phyloP scores from a whole-genome alignment of 352 stramenopile genomes.

The Elongisporangium undulatum region DNA sequence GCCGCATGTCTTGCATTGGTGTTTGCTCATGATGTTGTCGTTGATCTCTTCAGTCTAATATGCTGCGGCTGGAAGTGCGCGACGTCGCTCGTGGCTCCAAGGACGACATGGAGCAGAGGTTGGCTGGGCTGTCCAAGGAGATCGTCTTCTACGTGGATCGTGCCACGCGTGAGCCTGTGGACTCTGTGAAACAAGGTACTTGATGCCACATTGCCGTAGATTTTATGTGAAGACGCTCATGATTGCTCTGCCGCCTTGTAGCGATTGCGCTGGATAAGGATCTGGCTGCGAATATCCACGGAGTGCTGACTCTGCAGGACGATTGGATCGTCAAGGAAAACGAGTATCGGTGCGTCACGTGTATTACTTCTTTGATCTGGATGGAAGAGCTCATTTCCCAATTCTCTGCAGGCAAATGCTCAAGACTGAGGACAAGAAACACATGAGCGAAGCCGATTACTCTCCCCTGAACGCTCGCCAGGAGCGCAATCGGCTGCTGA shows the following conservation, averaged over 20 bases:
- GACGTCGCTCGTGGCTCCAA: conserved; percentile 53
- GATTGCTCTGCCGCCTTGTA: neutral
- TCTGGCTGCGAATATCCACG: conserved; percentile 44
- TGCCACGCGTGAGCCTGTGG: conserved; percentile 22
- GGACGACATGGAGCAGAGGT: conserved; percentile 47
- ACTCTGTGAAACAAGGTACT: conserved; percentile 58
- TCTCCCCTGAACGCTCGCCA: conserved; percentile 68
- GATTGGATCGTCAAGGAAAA: conserved; percentile 86
- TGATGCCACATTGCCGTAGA: neutral
- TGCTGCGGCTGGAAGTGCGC: conserved; percentile 77
- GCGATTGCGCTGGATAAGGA: conserved; percentile 53
- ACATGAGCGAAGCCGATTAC: conserved; percentile 73
- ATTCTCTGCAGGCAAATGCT: conserved; percentile 67
- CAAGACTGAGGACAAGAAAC: conserved; percentile 88
- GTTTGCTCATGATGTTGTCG: neutral
- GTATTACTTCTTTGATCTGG: neutral
- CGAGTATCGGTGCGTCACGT: conserved; percentile 53
- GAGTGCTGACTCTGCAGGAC: conserved; percentile 50
- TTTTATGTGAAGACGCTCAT: neutral
- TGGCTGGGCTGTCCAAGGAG: conserved; percentile 17
- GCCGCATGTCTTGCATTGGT: neutral
- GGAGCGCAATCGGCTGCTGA: conserved; percentile 84
- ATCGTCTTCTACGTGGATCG: conserved; percentile 35
- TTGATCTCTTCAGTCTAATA: conserved; percentile 67
- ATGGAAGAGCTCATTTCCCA: neutral